Base-by-base conservation (phyloP, 495 filamentous ascomycete species). In the Lentithecium fluviatile region DNA sequence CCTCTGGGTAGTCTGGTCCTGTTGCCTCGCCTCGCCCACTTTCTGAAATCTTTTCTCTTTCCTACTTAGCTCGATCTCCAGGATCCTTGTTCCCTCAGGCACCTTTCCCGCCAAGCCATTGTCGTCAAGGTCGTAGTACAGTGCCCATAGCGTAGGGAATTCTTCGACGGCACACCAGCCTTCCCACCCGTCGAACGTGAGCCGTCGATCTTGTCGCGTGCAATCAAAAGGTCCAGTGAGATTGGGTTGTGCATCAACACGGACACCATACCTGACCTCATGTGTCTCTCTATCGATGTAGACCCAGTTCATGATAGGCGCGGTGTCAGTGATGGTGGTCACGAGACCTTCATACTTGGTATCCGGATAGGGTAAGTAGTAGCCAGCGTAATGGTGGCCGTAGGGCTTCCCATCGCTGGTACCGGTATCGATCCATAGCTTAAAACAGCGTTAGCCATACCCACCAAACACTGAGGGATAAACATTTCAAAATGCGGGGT, bases 131-230 rank as follows among this genome's bases (percentile, higher is more conserved):
- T 69, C 67, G 32, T 67, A 69, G 52, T 69, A 69, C 2, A 69
- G 40, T 4, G 63, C 64, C 67, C 67, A 69, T 12, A 62, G 23
- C n/a, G 40, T 61, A 20, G 60, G 60, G 13, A 42, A 52, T 36
- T 73, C 71, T 50, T 73, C 63, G 5, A 72, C 71, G 23, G 71
- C 71, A 25, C 71, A 59, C 49, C 68, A 73, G 7, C 69, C 71
- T 55, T 73, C 71, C 69, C 69, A 73, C 1, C 71, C 69, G n/a
- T 70, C 65, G 42, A 73, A 72, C 2, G 62, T 73, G 55, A 73
- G 25, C 12, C 70, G 64, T 38, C 56, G 54, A 37, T 73, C 71
- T 32, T 69, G 50, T 15, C 66, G 65, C 13, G 71, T 73, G 49
- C 67, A 70, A 37, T 73, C 66, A 40, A 63, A 71, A 23, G 71